Evolutionary conservation across 1,284 basidiomycete genomes (phyloP), one percentile per base, ranked within the genome.

Genomic region (Pseudomicrostroma phylloplanum): DNA sequence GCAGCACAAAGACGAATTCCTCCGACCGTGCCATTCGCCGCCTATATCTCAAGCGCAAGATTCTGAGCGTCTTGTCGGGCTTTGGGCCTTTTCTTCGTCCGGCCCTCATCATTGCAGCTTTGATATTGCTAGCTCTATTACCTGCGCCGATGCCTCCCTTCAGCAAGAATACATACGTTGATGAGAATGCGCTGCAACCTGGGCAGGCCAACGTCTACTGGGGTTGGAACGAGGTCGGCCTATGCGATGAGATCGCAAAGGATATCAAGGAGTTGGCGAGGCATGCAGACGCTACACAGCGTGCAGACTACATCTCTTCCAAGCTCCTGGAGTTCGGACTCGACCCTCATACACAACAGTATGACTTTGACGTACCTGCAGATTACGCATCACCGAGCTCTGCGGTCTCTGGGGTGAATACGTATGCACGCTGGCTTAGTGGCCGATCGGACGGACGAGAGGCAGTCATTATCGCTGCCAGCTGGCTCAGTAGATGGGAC

Each of bases 381-480:
- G 40, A 56, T 13, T 36, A 55, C 58, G 39, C 36, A 40, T n/a
- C 56, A 42, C 36, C 46, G 15, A 40, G 41, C 2, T 55, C 41
- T 1, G 49, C 43, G 46, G 81, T 36, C 77, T 76, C 23, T 91
- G 61, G 92, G 6, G 84, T 83, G 8, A 96, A 96, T 73, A 85
- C 88, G 6, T 97, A 92, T 73, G 90, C 89, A 11, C 82, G 91
- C 26, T 82, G 91, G 53, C 83, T 85, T 7, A 88, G 93, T 1
- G 92, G 94, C 1, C 86, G 94, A 19, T 85, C 89, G 3, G 87
- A 92, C 30, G 93, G 92, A 1, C 87, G 87, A 1, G 94, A 98
- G 80, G 90, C 92, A 1, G 88, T 96, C 70, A 84, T 97, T 21
- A 83, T 97, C 46, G 88, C 88, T 64, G 92, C 93, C 1, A 90